Evolutionary conservation across 2,329 filamentous ascomycete genomes (phyloP).

Genomic region (Lecanicillium sp.): DNA sequence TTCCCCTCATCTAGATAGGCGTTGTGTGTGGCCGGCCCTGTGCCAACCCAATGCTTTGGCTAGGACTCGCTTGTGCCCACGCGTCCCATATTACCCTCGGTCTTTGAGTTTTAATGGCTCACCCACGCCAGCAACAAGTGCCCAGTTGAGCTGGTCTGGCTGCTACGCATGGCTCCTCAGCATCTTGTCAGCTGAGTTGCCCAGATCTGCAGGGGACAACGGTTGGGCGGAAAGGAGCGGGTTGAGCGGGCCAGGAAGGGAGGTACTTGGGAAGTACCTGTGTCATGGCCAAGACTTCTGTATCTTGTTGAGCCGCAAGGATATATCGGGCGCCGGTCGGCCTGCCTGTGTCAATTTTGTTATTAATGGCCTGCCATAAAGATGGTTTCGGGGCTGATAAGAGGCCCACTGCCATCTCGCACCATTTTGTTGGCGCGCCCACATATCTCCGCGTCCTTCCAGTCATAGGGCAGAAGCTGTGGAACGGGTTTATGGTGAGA

Average conservation of each 20-base stretch:
- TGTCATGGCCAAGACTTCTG: not conserved
- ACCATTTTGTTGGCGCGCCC: constrained; percentile 4
- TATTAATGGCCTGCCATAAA: not conserved
- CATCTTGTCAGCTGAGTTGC: too few relatives aligned
- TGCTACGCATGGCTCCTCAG: too few relatives aligned
- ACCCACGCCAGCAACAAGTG: not conserved
- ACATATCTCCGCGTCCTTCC: not conserved
- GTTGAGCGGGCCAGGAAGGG: constrained; percentile 4
- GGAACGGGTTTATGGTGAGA: not conserved
- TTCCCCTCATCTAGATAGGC: constrained; percentile 12
- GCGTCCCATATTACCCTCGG: constrained; percentile 11
- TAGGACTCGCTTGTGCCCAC: not conserved
- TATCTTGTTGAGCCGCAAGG: constrained; percentile 12
- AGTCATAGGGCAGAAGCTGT: not conserved
- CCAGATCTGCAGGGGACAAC: constrained; percentile 13
- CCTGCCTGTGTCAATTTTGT: not conserved
- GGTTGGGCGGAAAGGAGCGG: constrained; percentile 12
- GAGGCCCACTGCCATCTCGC: constrained; percentile 7
- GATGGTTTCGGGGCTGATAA: constrained; percentile 1
- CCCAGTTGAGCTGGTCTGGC: constrained; percentile 1
- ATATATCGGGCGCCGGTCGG: not conserved
- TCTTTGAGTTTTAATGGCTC: constrained; percentile 3
- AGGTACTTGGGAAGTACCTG: constrained; percentile 8
- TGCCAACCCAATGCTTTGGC: not conserved
- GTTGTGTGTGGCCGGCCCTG: constrained; percentile 3